Evolutionary conservation across 768 basidiomycete genomes (phyloP).

Genomic region (Amanita exitialis): DNA sequence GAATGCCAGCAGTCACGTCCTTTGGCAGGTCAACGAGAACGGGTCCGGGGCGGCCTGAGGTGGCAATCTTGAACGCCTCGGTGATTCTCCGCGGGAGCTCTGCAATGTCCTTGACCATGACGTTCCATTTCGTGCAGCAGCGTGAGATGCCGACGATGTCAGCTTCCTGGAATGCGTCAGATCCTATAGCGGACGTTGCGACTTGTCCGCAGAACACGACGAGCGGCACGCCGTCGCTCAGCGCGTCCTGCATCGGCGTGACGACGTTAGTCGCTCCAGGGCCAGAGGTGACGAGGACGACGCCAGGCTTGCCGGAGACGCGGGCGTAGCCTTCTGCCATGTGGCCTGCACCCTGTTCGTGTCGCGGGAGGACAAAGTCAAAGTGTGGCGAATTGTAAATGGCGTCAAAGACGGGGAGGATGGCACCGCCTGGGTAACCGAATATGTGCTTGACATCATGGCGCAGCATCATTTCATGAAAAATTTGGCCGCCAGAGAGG

Average conservation of each 20-base stretch:
- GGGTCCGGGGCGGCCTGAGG: constrained; percentile 92
- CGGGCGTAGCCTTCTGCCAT: constrained; percentile 99
- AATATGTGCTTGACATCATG: constrained; percentile 96
- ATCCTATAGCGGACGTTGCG: constrained; percentile 98
- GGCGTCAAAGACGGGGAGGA: constrained; percentile 99
- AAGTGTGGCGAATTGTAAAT: constrained; percentile 95
- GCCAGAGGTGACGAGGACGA: constrained; percentile 96
- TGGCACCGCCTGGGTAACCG: constrained; percentile 96
- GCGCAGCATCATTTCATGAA: constrained; percentile 99
- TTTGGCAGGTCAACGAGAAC: constrained; percentile 99
- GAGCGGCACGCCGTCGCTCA: constrained; percentile 88
- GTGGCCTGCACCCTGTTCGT: constrained; percentile 97
- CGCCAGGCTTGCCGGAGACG: constrained; percentile 94
- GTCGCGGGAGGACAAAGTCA: constrained; percentile 89
- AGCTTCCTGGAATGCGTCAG: constrained; percentile 98
- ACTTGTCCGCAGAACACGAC: constrained; percentile 97
- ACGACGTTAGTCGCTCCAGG: constrained; percentile 98
- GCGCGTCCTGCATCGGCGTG: constrained; percentile 96
- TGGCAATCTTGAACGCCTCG: constrained; percentile 99
- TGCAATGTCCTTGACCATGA: constrained; percentile 96
- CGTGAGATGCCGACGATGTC: constrained; percentile 95
- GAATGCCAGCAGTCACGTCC: constrained; percentile 90
- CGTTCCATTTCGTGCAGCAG: constrained; percentile 99
- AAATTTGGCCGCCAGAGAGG: constrained; percentile 92
- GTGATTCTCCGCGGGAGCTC: constrained; percentile 95